Conservation (phyloP, 371 early-diverging fungal genomes). For the Vairimorpha ceranae region DNA sequence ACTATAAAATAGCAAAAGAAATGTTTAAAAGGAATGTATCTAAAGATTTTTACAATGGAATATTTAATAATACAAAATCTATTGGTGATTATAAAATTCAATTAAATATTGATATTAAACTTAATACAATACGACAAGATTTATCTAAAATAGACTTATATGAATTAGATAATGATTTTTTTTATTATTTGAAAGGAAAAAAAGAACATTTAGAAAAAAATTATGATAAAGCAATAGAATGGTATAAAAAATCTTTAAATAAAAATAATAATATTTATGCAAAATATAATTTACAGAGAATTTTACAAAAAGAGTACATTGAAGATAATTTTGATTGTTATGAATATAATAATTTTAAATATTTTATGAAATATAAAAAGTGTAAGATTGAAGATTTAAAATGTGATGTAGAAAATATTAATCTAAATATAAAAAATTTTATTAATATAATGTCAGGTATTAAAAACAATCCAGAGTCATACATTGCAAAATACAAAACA, state of each 20-base stretch:
- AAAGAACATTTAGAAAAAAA: constrained; percentile 26
- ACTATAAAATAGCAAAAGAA: constrained; percentile 20
- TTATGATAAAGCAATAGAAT: constrained; percentile 32
- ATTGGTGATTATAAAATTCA: constrained; percentile 3
- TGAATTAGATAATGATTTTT: constrained; percentile 15
- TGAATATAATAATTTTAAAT: constrained; percentile 28
- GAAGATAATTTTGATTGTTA: not conserved
- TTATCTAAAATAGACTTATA: not conserved
- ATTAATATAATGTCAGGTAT: not conserved
- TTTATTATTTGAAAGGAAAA: constrained; percentile 47
- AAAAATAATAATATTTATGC: constrained; percentile 20
- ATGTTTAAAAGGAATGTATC: constrained; percentile 3
- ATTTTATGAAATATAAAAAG: constrained; percentile 9
- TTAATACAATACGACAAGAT: not conserved
- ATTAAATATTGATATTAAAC: not conserved
- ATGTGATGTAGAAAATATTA: constrained; percentile 7
- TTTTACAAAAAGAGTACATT: constrained; percentile 18
- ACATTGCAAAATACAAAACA: constrained; percentile 15
- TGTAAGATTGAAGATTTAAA: not conserved
- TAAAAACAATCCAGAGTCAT: not conserved
- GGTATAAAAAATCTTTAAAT: constrained; percentile 29
- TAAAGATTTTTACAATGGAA: not conserved
- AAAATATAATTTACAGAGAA: constrained; percentile 38
- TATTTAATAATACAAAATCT: constrained; percentile 19
- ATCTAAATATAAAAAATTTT: constrained; percentile 5